These are phyloP conservation scores for Choanephora cucurbitarum DNA, from an alignment of 371 early-diverging fungal genomes.

Conservation along the genomic window DNA sequence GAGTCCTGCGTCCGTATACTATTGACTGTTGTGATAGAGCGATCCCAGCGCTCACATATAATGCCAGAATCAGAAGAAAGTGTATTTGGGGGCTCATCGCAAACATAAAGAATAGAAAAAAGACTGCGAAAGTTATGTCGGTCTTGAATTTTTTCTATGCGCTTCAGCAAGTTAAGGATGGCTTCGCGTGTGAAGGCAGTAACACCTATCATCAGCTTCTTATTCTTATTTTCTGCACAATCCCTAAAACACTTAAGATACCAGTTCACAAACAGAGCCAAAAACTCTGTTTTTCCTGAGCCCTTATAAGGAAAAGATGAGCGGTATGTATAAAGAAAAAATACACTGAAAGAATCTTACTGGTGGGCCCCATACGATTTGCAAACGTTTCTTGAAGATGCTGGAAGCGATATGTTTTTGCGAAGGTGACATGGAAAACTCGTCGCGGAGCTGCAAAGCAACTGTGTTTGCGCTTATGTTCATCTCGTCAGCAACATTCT, in stretches of 20 bases:
- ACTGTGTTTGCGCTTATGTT: slow-evolving; percentile 27
- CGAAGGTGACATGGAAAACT: slow-evolving; percentile 56
- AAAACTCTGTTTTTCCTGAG: slow-evolving; percentile 62
- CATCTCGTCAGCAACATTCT: background rate
- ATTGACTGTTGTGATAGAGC: slow-evolving; percentile 8
- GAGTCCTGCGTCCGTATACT: background rate
- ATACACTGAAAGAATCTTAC: no score
- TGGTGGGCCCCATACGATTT: slow-evolving; percentile 65
- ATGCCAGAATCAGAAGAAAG: background rate
- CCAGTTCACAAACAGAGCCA: slow-evolving; percentile 52
- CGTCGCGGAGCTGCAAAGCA: slow-evolving; percentile 31
- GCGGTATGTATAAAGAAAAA: no score
- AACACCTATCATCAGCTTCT: slow-evolving; percentile 49
- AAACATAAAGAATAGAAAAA: slow-evolving; percentile 17
- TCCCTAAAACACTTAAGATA: slow-evolving; percentile 35
- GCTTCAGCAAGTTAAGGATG: slow-evolving; percentile 48
- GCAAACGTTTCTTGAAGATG: slow-evolving; percentile 41
- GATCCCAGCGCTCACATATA: slow-evolving; percentile 6
- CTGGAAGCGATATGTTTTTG: slow-evolving; percentile 50
- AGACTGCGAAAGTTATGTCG: slow-evolving; percentile 8
- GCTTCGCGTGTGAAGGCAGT: slow-evolving; percentile 61
- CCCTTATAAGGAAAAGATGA: slow-evolving; percentile 43
- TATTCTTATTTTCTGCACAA: slow-evolving; percentile 5
- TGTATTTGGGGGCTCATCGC: background rate
- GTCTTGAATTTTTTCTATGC: slow-evolving; percentile 41